Evolutionary conservation across 768 basidiomycete species (phyloP).

Genomic region (Phanerochaete carnosa): DNA sequence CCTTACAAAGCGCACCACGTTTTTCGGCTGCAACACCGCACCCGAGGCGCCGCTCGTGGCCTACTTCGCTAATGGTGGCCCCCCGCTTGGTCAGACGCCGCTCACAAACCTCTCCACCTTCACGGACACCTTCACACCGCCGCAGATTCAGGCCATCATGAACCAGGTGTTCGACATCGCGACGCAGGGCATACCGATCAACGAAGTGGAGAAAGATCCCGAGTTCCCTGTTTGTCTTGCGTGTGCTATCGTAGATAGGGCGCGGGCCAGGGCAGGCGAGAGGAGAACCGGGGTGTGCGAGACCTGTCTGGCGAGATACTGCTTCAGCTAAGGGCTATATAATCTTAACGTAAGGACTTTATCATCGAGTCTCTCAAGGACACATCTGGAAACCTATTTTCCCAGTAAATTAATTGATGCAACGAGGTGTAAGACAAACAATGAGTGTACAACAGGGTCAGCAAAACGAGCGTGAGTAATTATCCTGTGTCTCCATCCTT

Average conservation of each 20-base stretch:
- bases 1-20: slow-evolving; percentile 65
- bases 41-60: slow-evolving; percentile 46
- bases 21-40: slow-evolving; percentile 72
- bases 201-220: slow-evolving; percentile 35
- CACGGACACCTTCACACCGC: slow-evolving; percentile 34
- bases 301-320: slow-evolving; percentile 28
- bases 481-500: slow-evolving; percentile 78
- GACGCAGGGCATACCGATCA: slow-evolving; percentile 39
- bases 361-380: not conserved
- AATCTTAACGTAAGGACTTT: not conserved
- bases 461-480: not conserved
- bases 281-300: slow-evolving; percentile 22
- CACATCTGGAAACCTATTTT: not conserved
- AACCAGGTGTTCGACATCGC: slow-evolving; percentile 40
- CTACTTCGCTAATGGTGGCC: slow-evolving; percentile 56
- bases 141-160: slow-evolving; percentile 41
- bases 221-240: slow-evolving; percentile 64
- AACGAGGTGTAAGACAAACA: not conserved
- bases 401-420: not conserved
- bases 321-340: slow-evolving; percentile 21
- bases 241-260: slow-evolving; percentile 56
- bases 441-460: not conserved
- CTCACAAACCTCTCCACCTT: slow-evolving; percentile 42
- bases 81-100: slow-evolving; percentile 35
- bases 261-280: slow-evolving; percentile 17